Evolutionary conservation across 2,329 filamentous ascomycete species (phyloP), one percentile per base, ranked within the genome.

Genomic region (Pseudogymnoascus destructans): DNA sequence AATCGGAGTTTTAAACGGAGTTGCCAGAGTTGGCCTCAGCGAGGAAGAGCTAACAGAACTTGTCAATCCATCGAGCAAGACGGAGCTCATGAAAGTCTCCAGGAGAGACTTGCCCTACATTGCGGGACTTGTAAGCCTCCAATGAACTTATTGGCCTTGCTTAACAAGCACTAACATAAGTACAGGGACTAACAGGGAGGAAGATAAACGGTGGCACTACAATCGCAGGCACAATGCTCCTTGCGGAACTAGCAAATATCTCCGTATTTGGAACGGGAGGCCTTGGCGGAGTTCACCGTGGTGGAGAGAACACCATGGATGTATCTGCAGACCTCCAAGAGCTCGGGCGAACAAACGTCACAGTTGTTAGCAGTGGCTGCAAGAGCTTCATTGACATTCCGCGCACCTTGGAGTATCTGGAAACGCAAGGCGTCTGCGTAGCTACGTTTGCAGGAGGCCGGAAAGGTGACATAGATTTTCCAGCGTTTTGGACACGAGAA

Each of bases 301-400:
- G 89, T 58, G 93, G 84, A 54, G 86, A 96, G 70, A 79, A 79
- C 64, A 87, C 86, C 6, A 86, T 97, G 84, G 93, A 98, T 69
- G 82, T 98, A 62, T 97, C 92, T 61, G 92, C 93, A 38, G 93
- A 98, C 72, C 77, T 98, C 61, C 96, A 89, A 3, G 93, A 97
- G 75, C 80, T 98, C 56, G 91, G 93, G 13, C 80, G 90, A 59
- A 96, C 91, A 6, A 82, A 88, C 9, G 85, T 98, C 57, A 86
- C 91, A 23, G 91, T 98, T 2, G 77, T 98, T 57, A 87, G 86
- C 70, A 89, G 87, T 63, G 93, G 93, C 11, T 95, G 89, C 74
- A 98, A 98, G 74, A 93, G 92, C 62, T 97, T 98, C 71, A 77
- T 98, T 35, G 93, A 98, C 68, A 90, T 96, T 60, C 84, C 87